Evolutionary conservation across 306 rosid genomes (phyloP).

Genomic region (Leucaena leucocephala): DNA sequence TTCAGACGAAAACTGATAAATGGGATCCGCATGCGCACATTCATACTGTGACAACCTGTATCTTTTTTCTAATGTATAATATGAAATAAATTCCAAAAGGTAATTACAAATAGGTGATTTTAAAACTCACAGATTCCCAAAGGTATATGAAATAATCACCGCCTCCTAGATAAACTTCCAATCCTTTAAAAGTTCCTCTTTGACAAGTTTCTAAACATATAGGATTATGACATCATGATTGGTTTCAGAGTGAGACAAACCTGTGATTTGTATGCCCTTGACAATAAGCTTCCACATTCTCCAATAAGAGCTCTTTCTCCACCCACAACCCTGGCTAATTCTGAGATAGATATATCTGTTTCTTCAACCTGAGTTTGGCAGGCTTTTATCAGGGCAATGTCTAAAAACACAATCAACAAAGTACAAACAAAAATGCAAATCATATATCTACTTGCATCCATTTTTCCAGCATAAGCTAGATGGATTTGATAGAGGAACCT

Average conservation of each 20-base stretch:
- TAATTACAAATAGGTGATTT: neutral
- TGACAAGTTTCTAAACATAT: neutral
- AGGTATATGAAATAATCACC: neutral
- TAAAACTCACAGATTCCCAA: neutral
- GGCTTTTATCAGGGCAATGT: constrained; percentile 34
- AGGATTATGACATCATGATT: neutral
- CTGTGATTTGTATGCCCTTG: constrained; percentile 64
- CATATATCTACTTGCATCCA: neutral
- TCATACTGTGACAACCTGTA: neutral
- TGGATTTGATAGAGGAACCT: neutral
- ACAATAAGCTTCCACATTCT: constrained; percentile 64
- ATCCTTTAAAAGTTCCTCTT: neutral
- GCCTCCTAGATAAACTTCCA: neutral
- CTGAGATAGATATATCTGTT: constrained; percentile 63
- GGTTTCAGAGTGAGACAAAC: constrained; percentile 41
- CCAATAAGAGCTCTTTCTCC: constrained; percentile 76
- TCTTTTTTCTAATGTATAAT: neutral
- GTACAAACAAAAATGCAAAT: neutral
- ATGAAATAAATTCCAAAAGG: neutral
- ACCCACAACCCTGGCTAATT: constrained; percentile 65
- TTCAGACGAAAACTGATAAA: neutral
- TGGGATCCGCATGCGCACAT: neutral
- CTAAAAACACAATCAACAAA: neutral
- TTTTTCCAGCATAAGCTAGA: constrained; percentile 5
- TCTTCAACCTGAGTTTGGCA: constrained; percentile 66